These are phyloP conservation scores for Pestalotiopsis fici DNA, from an alignment of 2,329 filamentous ascomycete genomes.

Conservation along the genomic window DNA sequence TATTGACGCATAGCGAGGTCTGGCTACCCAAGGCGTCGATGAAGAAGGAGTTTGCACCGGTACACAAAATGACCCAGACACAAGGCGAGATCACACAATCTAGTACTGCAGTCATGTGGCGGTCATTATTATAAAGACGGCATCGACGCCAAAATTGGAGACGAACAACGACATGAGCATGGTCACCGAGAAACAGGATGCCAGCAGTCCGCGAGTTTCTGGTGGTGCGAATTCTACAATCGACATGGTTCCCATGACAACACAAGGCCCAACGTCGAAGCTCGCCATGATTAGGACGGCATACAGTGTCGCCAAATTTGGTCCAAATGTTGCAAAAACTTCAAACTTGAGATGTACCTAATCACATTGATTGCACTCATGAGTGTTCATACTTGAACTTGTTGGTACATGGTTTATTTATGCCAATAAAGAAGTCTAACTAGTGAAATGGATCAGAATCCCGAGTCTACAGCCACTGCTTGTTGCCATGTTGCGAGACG, in stretches of 20 bases:
- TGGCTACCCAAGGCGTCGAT: neutral
- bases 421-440: too few species aligned
- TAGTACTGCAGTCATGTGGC: neutral
- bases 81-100: neutral
- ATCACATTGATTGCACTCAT: too few species aligned
- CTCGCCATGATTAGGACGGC: constrained; percentile 55
- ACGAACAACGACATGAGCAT: constrained; percentile 1
- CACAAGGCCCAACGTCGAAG: constrained; percentile 49
- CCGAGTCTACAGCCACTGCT: constrained; percentile 47
- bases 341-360: too few species aligned
- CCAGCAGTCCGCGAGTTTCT: constrained; percentile 51
- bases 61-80: neutral
- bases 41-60: neutral
- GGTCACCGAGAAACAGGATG: neutral
- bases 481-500: constrained; percentile 54
- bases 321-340: neutral
- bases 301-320: constrained; percentile 54
- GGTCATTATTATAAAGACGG: neutral
- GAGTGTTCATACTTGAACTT: too few species aligned
- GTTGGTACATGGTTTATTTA: too few species aligned
- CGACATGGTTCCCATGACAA: constrained; percentile 57
- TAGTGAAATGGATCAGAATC: too few species aligned
- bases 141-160: neutral
- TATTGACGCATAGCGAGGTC: neutral
- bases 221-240: constrained; percentile 58